Conservation (phyloP, 2,329 filamentous ascomycete species). For the Microascus cirrosus region DNA sequence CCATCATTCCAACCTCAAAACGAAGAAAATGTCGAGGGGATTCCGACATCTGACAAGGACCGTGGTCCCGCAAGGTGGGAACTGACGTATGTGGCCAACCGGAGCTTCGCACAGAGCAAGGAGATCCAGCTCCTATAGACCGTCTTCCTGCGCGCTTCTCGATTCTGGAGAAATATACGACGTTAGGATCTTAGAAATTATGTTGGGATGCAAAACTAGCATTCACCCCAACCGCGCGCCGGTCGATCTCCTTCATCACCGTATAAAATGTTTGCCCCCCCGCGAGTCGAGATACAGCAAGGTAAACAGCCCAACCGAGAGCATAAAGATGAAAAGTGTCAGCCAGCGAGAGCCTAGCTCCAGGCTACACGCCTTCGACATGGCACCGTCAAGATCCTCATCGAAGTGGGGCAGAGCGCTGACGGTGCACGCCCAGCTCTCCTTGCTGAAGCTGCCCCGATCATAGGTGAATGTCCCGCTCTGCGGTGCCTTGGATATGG, state of each 20-base stretch:
- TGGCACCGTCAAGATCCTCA: background rate
- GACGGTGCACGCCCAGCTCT: background rate
- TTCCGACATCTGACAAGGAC: too few relatives aligned
- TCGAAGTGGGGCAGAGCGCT: background rate
- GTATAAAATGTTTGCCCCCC: background rate
- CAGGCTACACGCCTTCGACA: background rate
- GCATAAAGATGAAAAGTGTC: background rate
- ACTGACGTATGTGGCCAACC: too few relatives aligned
- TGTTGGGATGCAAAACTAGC: background rate
- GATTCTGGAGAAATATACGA: background rate
- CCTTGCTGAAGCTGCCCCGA: slow-evolving; percentile 1
- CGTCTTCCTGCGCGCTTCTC: background rate
- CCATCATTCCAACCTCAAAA: too few relatives aligned
- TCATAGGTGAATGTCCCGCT: background rate
- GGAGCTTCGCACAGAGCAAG: background rate
- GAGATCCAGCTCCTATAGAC: background rate
- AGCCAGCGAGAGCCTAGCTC: slow-evolving; percentile 1
- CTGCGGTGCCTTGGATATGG: background rate
- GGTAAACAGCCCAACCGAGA: background rate
- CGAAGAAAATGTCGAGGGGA: too few relatives aligned
- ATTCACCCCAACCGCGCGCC: background rate
- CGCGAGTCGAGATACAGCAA: background rate
- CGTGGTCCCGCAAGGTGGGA: too few relatives aligned
- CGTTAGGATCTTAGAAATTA: background rate
- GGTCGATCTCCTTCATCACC: background rate